A percentile compares a stretch with the other conserved stretches of the same genome.
phyloP scores from a whole-genome alignment of 805 yeast genomes.

The Saturnispora halmiae region DNA sequence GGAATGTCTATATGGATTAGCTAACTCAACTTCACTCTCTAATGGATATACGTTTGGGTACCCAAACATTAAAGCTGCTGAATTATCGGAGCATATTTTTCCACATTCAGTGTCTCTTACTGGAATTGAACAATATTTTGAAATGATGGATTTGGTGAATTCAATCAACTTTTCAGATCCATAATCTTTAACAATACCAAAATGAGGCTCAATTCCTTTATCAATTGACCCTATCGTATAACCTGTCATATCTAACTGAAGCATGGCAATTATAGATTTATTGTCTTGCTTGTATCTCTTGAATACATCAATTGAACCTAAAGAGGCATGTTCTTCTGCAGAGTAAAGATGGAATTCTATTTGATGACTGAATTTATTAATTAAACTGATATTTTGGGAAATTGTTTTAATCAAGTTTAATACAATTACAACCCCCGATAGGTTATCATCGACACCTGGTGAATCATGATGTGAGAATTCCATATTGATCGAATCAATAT shows the following conservation, averaged over 20 bases:
- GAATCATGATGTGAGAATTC: slow-evolving; percentile 50
- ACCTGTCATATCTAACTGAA: slow-evolving; percentile 95
- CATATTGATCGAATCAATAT: slow-evolving; percentile 76
- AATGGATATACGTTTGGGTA: slow-evolving; percentile 77
- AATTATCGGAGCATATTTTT: slow-evolving; percentile 90
- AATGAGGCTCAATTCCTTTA: slow-evolving; percentile 46
- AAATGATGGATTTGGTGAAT: slow-evolving; percentile 54
- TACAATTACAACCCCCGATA: slow-evolving; percentile 75
- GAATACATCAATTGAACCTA: slow-evolving; percentile 80
- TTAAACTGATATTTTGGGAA: slow-evolving; percentile 17
- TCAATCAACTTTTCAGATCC: slow-evolving; percentile 46
- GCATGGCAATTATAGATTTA: slow-evolving; percentile 62
- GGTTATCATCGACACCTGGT: slow-evolving; percentile 96
- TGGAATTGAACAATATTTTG: slow-evolving; percentile 55
- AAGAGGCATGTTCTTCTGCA: slow-evolving; percentile 88
- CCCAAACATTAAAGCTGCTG: slow-evolving; percentile 75
- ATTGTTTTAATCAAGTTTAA: slow-evolving; percentile 43
- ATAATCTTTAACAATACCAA: slow-evolving; percentile 76
- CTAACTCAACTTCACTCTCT: slow-evolving; percentile 60
- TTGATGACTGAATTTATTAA: slow-evolving; percentile 39
- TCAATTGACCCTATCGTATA: slow-evolving; percentile 45
- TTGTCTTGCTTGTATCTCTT: slow-evolving; percentile 38
- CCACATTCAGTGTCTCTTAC: slow-evolving; percentile 76
- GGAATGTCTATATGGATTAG: slow-evolving; percentile 68
- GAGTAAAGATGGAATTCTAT: slow-evolving; percentile 91